Evolutionary conservation across 2,329 filamentous ascomycete genomes (phyloP).

Genomic region (Lasiodiplodia citricola): DNA sequence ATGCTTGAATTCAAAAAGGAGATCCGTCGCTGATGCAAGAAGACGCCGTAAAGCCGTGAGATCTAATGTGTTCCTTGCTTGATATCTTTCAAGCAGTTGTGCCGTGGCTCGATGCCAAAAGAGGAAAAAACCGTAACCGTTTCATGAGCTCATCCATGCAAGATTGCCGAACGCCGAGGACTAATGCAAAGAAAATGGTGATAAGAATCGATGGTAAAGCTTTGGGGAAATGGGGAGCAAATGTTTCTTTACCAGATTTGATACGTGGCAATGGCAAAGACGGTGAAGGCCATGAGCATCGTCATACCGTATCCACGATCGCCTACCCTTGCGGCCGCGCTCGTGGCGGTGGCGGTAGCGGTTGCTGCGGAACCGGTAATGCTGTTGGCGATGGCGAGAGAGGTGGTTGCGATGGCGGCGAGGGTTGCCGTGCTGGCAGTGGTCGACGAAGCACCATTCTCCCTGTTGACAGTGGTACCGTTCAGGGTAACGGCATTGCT

Average conservation of each 20-base stretch:
- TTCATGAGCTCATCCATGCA: conserved; percentile 11
- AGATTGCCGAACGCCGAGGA: conserved; percentile 18
- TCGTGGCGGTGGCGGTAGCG: background rate
- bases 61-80: background rate
- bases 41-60: background rate
- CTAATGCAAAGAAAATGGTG: conserved; percentile 7
- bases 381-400: conserved; percentile 7
- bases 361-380: conserved; percentile 6
- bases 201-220: conserved; percentile 3
- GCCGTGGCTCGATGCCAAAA: background rate
- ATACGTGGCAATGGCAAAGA: conserved; percentile 16
- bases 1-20: background rate
- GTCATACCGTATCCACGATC: conserved; percentile 8
- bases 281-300: conserved; percentile 9
- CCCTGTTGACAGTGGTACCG: conserved; percentile 13
- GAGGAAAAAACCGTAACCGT: background rate
- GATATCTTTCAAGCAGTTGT: background rate
- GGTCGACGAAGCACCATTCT: background rate
- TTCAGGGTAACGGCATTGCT: conserved; percentile 35
- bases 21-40: conserved; percentile 10
- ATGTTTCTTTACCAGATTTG: conserved; percentile 9
- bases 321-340: background rate
- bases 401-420: conserved; percentile 17
- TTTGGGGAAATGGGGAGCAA: background rate
- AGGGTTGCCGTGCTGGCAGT: background rate